Base-by-base conservation (phyloP, 495 filamentous ascomycete genomes). In the Penicillium psychrofluorescens region DNA sequence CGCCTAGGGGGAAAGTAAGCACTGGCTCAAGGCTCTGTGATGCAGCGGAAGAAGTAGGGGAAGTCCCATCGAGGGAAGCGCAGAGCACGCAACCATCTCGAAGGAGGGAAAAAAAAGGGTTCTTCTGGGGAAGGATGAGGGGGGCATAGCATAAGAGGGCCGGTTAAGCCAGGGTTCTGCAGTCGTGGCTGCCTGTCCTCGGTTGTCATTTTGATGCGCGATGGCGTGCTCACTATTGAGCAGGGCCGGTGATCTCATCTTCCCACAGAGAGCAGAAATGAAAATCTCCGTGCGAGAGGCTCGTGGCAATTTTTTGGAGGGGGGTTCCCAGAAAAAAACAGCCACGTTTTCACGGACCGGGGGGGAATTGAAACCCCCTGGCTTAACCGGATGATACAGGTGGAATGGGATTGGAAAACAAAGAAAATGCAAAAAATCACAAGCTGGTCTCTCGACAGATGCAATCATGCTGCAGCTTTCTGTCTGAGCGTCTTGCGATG, bases 201-300 rank as follows among this genome's bases (percentile, higher is more conserved):
- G 33, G 53, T 40, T 59, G 62, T 61, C 64, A 71, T 71, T 55
- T 57, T 46, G 50, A 50, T 58, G 51, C 54, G 55, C 52, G 59
- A 70, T 71, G 59, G 68, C 68, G 68, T 71, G 68, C 68, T 71
- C 64, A 48, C 45, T 54, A 56, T 49, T 38, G 46, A 44, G 40
- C 33, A 43, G 38, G 30, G 38, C 43, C 38, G 55, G 48, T 48
- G 55, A 59, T 59, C 55, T 53, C 52, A 50, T 49, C 28, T 40
- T 48, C 38, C 12, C 38, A 27, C 34, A 36, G 33, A 35, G 30
- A 41, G 35, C 29, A 44, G 30, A 40, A 47, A 34, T 36, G 27
- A 22, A 22, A 22, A 22, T 22, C 22, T 22, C 22, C 22, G 22
- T 22, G 22, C 22, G 22, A 22, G 22, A 22, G 22, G 22, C 22